phyloP scores from a whole-genome alignment of 1,139 yeast genomes.

The Schwanniomyces etchellsii region DNA sequence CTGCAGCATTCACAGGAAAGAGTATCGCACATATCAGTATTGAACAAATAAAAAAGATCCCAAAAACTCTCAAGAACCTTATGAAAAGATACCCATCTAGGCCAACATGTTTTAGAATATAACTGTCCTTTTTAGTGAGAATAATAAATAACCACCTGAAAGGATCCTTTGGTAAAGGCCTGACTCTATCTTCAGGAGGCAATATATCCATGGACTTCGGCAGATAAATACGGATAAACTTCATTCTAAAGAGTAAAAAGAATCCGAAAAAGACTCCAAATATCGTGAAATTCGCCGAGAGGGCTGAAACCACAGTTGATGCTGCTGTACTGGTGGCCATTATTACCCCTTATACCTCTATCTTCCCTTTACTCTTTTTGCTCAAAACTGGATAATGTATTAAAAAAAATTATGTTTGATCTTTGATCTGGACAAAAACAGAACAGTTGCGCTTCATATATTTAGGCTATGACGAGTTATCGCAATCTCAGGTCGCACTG shows the following conservation, averaged over 20 bases:
- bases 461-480: too few species aligned
- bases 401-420: too few species aligned
- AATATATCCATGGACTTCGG: slow-evolving; percentile 59
- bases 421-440: too few species aligned
- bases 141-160: slow-evolving; percentile 58
- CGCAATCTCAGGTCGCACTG: too few species aligned
- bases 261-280: slow-evolving; percentile 48
- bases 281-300: slow-evolving; percentile 49
- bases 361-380: not conserved
- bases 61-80: slow-evolving; percentile 48
- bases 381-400: not conserved
- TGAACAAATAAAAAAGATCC: slow-evolving; percentile 34
- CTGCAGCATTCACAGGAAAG: slow-evolving; percentile 60
- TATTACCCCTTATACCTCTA: too few species aligned
- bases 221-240: slow-evolving; percentile 57
- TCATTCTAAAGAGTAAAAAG: slow-evolving; percentile 50
- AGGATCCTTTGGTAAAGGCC: slow-evolving; percentile 56
- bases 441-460: too few species aligned
- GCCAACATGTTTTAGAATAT: slow-evolving; percentile 67
- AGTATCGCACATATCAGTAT: slow-evolving; percentile 48
- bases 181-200: slow-evolving; percentile 59
- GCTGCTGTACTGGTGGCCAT: slow-evolving; percentile 40
- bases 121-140: slow-evolving; percentile 56
- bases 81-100: slow-evolving; percentile 69
- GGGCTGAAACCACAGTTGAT: slow-evolving; percentile 57